Evolutionary conservation across 75 land plant genomes (phyloP), one percentile per base, ranked within the genome.

Genomic region (Picea glauca): DNA sequence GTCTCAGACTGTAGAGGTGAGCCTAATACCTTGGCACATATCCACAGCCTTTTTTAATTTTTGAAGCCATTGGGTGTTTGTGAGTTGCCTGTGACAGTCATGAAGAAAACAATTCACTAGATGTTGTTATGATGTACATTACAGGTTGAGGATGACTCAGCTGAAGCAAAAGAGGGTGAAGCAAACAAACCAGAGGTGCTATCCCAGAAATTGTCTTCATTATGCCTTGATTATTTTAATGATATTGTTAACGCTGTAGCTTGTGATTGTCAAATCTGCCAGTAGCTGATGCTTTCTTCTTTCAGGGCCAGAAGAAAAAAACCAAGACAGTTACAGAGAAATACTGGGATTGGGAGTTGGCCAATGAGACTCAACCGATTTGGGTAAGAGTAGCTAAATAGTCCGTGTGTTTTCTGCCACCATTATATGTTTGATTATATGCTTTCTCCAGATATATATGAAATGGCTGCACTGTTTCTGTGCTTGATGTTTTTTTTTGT

Each of bases 281-380:
- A 26, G 57, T 35, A 74, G 14, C 17, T 50, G 11, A 21, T 33
- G 15, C 18, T 2, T 72, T 43, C 17, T 43, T 33, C 1, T 31
- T 33, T n/a, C 40, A 59, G 54, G 60, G 63, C 20, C 85, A 89
- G 91, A 87, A 87, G 81, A 92, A 88, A 84, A 90, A 90, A 72
- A 98, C 88, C 20, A 96, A 96, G 79, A 94, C 87, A n/a, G 79
- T 94, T 58, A 87, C 91, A 72, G 97, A 96, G 80, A 92, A 78
- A 67, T 94, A 90, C 82, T 96, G 91, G 88, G 98, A 94, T 74
- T 96, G 98, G 98, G 98, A 92, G 77, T 90, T 92, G 23, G 79
- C 82, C 15, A 96, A 96, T 85, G 99, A 96, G 72, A 94, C 99
- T 5, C 86, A 96, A 78, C 99, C 99, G 35, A 86, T 96, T 72